Percentiles rank a stretch among this genome's conserved stretches.
Evolutionary conservation across 106 monocot genomes (phyloP).

Genomic region (Agapanthus africanus): DNA sequence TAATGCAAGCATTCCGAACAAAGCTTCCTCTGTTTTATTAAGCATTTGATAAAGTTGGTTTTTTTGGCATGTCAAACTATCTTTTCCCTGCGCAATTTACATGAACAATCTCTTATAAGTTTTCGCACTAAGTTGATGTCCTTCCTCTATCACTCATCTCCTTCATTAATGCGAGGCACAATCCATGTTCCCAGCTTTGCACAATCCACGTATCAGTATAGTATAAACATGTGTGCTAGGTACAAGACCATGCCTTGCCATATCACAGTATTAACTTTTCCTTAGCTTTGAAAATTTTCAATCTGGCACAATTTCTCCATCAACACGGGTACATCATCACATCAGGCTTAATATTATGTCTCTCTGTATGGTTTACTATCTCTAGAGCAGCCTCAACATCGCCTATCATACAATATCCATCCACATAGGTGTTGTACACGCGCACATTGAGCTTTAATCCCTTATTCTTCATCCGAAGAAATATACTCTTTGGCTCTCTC

Average conservation of each 20-base stretch:
- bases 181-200: too few relatives aligned
- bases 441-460: slow-evolving; percentile 17
- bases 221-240: slow-evolving; percentile 22
- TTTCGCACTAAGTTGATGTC: slow-evolving; percentile 16
- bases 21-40: too few relatives aligned
- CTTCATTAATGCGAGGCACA: too few relatives aligned
- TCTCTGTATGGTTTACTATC: slow-evolving; percentile 10
- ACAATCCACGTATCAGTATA: too few relatives aligned
- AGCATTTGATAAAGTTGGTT: too few relatives aligned
- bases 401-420: slow-evolving; percentile 27
- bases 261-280: slow-evolving; percentile 9
- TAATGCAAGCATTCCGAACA: too few relatives aligned
- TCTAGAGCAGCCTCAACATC: slow-evolving; percentile 18
- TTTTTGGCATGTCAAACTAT: not conserved
- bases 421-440: too few relatives aligned
- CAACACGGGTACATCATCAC: slow-evolving; percentile 22
- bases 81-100: not conserved
- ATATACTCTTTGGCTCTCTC: slow-evolving; percentile 15
- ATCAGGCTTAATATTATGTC: slow-evolving; percentile 16
- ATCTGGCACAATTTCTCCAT: slow-evolving; percentile 16
- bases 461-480: slow-evolving; percentile 11
- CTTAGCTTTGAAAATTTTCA: slow-evolving; percentile 15
- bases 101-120: slow-evolving; percentile 12
- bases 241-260: slow-evolving; percentile 23
- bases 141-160: slow-evolving; percentile 24